These are phyloP conservation scores for Cladobotryum protrusum DNA, from an alignment of 2,329 filamentous ascomycete species.

Conservation along the genomic window DNA sequence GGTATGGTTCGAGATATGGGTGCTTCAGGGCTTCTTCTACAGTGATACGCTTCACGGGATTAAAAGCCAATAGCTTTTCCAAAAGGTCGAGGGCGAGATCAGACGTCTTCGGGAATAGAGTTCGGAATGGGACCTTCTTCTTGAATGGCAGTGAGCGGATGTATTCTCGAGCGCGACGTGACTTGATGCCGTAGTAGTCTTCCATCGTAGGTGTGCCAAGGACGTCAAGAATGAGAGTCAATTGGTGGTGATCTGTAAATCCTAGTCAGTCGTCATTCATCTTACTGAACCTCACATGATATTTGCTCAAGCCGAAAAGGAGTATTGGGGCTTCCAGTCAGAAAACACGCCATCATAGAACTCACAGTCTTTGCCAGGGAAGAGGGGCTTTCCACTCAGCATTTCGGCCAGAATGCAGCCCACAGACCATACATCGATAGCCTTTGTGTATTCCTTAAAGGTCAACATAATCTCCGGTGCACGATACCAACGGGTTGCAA, in stretches of 20 bases:
- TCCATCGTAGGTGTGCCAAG: constrained; percentile 99
- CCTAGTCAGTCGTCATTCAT: not conserved
- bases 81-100: constrained; percentile 88
- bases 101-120: constrained; percentile 98
- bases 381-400: constrained; percentile 95
- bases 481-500: constrained; percentile 97
- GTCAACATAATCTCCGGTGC: constrained; percentile 99
- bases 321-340: not conserved
- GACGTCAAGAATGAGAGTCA: constrained; percentile 94
- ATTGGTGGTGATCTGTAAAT: constrained; percentile 80
- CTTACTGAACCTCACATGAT: not conserved
- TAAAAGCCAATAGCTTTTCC: constrained; percentile 94
- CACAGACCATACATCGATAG: constrained; percentile 98
- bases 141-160: constrained; percentile 97
- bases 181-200: constrained; percentile 99
- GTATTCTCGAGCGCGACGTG: constrained; percentile 91
- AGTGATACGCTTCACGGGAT: constrained; percentile 96
- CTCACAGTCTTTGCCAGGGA: constrained; percentile 97
- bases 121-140: constrained; percentile 98
- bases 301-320: not conserved
- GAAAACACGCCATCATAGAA: constrained; percentile 17
- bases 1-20: constrained; percentile 96
- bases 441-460: constrained; percentile 99
- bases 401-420: constrained; percentile 98
- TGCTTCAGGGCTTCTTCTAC: constrained; percentile 97